Evolutionary conservation across 208 protist species (phyloP), one percentile per base, ranked within the genome.

Genomic region (Polymyxa betae): DNA sequence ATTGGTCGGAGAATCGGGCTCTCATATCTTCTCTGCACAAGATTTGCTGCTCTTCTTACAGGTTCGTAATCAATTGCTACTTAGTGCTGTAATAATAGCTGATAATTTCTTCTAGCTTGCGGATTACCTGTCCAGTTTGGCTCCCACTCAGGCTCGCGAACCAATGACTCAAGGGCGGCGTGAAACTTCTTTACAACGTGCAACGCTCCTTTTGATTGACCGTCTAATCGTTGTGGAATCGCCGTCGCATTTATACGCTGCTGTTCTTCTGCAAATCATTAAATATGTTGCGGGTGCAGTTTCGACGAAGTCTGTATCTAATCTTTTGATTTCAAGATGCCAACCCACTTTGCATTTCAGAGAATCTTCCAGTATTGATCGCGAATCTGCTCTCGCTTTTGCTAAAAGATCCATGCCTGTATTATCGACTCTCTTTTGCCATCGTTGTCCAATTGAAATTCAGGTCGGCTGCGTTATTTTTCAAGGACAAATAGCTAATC

Each of bases 221-320:
- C 72, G 72, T 20, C n/a, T 82, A 82, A 43, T 82, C 72, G 40
- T 45, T 82, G 72, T 82, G 16, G 72, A 82, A 43, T 35, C 72
- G 16, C 40, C 72, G 12, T 5, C 35, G 40, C 35, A 82, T 43
- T n/a, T 82, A 20, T 82, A 82, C 72, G 72, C 72, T 45, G 35
- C 72, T n/a, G 72, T 82, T n/a, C n/a, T 82, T 35, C 35, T 43
- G 12, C 72, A 82, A 43, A 12, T 82, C 40, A n/a, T 82, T 12
- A 82, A 82, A 43, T 82, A 82, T 82, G 40, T 82, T 82, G 49
- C 49, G 5, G 49, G 49, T 5, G 49, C 12, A 60, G 49, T 60
- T 5, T 29, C 49, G 24, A 24, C 24, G 5, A 29, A 5, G 49
- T 29, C 49, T 5, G 5, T 29, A 60, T 60, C 5, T 60, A 60